Conservation (phyloP, 352 stramenopile species). For the Phytophthora palmivora region DNA sequence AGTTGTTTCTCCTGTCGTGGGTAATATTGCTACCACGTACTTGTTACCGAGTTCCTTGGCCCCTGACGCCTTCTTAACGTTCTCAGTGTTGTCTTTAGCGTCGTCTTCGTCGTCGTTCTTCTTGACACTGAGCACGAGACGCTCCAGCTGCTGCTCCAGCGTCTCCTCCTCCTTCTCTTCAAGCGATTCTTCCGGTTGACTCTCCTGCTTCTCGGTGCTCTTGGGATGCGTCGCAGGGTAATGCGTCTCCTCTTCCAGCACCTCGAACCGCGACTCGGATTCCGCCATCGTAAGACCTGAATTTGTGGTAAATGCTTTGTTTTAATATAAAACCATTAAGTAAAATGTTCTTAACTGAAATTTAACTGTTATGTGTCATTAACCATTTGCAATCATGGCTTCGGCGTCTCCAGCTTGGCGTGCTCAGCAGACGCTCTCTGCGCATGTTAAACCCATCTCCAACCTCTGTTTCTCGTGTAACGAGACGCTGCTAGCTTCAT, state of each 20-base stretch:
- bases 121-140: conserved; percentile 53
- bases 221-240: conserved; percentile 54
- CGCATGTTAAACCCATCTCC: conserved; percentile 78
- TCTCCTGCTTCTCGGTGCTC: conserved; percentile 21
- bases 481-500: conserved; percentile 64
- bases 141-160: conserved; percentile 70
- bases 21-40: conserved; percentile 35
- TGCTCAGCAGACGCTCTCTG: conserved; percentile 31
- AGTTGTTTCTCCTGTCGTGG: neutral
- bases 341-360: conserved; percentile 10
- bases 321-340: too few relatives aligned
- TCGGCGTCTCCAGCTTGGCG: conserved; percentile 14
- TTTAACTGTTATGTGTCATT: conserved; percentile 5
- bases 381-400: neutral
- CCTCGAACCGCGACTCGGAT: conserved; percentile 73
- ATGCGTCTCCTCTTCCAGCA: conserved; percentile 88
- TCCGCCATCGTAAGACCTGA: conserved; percentile 39
- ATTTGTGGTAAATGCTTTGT: too few relatives aligned
- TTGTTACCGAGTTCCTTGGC: conserved; percentile 89
- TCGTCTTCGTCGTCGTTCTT: conserved; percentile 36
- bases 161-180: conserved; percentile 53
- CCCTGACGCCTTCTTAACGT: conserved; percentile 71
- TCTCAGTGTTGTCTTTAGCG: conserved; percentile 26
- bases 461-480: conserved; percentile 73
- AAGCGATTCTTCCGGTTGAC: conserved; percentile 5